Evolutionary conservation across 352 stramenopile genomes (phyloP).

Genomic region (Globisporangium nunn): DNA sequence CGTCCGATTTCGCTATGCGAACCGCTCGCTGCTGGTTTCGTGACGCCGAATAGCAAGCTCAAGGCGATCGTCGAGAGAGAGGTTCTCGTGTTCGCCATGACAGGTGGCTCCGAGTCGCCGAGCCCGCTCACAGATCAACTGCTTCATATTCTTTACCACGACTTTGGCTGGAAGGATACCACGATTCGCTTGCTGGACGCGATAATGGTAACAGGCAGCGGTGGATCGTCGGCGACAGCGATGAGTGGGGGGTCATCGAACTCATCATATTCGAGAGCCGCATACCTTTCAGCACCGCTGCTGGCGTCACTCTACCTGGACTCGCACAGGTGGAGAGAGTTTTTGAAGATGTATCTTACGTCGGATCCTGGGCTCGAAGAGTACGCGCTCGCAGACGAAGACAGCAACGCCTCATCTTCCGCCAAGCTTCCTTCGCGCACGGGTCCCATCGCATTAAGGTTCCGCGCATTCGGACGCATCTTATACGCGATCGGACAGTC

Average conservation of each 20-base stretch:
- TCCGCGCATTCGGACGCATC: constrained; percentile 32
- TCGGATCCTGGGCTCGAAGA: constrained; percentile 57
- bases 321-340: constrained; percentile 46
- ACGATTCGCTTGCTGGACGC: constrained; percentile 38
- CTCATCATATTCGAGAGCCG: constrained; percentile 35
- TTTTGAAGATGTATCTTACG: constrained; percentile 37
- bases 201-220: constrained; percentile 14
- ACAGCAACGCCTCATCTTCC: constrained; percentile 13
- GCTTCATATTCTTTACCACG: constrained; percentile 34
- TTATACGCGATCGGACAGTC: constrained; percentile 49
- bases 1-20: constrained; percentile 46
- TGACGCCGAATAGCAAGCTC: constrained; percentile 22
- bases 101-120: constrained; percentile 29
- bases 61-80: constrained; percentile 59
- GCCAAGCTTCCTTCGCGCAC: constrained; percentile 64
- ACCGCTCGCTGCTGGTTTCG: constrained; percentile 41
- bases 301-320: constrained; percentile 49
- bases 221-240: constrained; percentile 2
- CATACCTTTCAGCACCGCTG: constrained; percentile 28
- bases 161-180: constrained; percentile 54
- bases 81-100: constrained; percentile 40
- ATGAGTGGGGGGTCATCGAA: constrained; percentile 1
- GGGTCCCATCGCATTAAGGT: constrained; percentile 24
- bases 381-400: constrained; percentile 52
- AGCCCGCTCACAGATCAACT: constrained; percentile 43